phyloP scores from a whole-genome alignment of 2,329 filamentous ascomycete genomes.

The Magnaporthales sp. region DNA sequence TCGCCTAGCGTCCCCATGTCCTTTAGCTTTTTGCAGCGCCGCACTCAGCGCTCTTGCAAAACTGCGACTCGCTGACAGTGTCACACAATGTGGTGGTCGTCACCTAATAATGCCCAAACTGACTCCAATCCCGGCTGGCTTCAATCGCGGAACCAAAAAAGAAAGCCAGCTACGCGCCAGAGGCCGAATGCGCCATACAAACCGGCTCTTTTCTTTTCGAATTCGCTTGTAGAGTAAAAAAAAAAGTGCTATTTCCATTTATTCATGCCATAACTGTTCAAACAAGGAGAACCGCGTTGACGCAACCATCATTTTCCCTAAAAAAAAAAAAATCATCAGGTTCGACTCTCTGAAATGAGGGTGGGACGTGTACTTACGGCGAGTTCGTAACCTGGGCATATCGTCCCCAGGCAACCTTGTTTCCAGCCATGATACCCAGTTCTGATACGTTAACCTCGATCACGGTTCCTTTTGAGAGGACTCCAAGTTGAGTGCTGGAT shows the following conservation, averaged over 20 bases:
- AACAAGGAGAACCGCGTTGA: slow-evolving; percentile 6
- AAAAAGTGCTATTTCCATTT: neutral
- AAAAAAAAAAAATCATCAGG: neutral
- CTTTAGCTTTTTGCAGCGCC: neutral
- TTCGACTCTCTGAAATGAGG: neutral
- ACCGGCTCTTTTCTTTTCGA: neutral
- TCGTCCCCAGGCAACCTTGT: slow-evolving; percentile 6
- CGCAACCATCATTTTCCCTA: slow-evolving; percentile 6
- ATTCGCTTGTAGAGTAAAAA: neutral
- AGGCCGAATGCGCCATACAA: neutral
- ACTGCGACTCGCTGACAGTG: neutral
- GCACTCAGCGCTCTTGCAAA: neutral
- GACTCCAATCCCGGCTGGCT: neutral
- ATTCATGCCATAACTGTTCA: neutral
- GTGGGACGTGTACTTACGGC: neutral
- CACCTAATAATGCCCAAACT: neutral
- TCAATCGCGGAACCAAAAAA: neutral
- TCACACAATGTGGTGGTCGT: neutral
- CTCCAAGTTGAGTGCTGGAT: slow-evolving; percentile 64
- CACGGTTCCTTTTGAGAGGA: slow-evolving; percentile 70
- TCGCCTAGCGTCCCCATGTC: neutral
- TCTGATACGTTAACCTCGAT: slow-evolving; percentile 93
- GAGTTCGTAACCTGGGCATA: slow-evolving; percentile 5
- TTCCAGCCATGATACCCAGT: slow-evolving; percentile 55
- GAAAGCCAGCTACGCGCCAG: neutral